Conservation (phyloP, 108 stramenopile genomes). For the Nannochloropsis oceanica region DNA sequence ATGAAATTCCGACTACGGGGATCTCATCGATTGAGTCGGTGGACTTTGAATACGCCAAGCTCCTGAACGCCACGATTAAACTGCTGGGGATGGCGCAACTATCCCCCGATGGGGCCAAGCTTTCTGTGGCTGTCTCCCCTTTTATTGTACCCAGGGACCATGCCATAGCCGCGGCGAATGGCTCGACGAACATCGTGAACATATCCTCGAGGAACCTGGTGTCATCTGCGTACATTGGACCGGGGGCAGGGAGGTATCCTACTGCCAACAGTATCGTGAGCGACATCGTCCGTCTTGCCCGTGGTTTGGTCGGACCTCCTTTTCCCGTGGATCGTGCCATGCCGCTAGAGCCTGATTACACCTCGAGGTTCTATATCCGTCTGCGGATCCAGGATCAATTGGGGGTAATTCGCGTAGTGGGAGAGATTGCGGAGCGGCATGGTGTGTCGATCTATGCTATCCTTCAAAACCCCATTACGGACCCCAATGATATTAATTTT, state of each 20-base stretch:
- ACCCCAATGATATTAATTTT: conserved; percentile 54
- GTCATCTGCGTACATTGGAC: conserved; percentile 52
- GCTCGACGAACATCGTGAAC: conserved; percentile 54
- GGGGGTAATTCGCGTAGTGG: conserved; percentile 58
- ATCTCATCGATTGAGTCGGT: conserved; percentile 53
- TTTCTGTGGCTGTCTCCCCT: conserved; percentile 64
- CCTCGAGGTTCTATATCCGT: conserved; percentile 60
- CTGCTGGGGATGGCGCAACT: conserved; percentile 64
- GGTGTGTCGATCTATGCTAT: conserved; percentile 61
- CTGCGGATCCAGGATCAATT: conserved; percentile 46
- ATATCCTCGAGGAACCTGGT: conserved; percentile 47
- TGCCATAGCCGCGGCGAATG: conserved; percentile 48
- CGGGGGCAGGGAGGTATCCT: conserved; percentile 80
- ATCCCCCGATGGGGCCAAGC: conserved; percentile 42
- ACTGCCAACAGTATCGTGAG: conserved; percentile 80
- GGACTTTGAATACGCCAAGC: conserved; percentile 68
- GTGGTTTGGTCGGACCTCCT: conserved; percentile 31
- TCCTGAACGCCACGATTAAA: conserved; percentile 73
- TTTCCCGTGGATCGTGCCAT: conserved; percentile 7
- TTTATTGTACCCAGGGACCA: conserved; percentile 51
- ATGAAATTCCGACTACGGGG: conserved; percentile 55
- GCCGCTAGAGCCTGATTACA: conserved; percentile 53
- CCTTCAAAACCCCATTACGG: conserved; percentile 60
- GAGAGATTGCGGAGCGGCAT: conserved; percentile 57
- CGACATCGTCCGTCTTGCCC: conserved; percentile 62